These are phyloP conservation scores for Verbascum thapsus DNA, from an alignment of 257 asterid genomes.

Conservation along the genomic window DNA sequence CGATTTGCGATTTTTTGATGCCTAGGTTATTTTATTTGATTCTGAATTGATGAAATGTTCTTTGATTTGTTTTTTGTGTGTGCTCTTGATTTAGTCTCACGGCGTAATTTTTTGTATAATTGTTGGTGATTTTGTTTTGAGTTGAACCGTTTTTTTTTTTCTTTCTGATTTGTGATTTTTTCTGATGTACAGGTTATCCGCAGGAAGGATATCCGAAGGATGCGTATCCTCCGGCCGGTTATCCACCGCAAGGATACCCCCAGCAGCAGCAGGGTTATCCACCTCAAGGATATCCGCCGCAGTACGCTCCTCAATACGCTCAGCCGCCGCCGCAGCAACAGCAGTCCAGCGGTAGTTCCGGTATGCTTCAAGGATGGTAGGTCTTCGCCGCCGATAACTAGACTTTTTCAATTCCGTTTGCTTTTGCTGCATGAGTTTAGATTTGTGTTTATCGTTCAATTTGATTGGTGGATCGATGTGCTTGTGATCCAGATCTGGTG, in stretches of 20 bases:
- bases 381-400: slow-evolving; percentile 4
- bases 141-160: no score
- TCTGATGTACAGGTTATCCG: slow-evolving; percentile 53
- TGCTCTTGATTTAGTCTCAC: slow-evolving; percentile 46
- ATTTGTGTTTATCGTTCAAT: slow-evolving; percentile 1
- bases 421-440: background rate
- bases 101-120: slow-evolving; percentile 22
- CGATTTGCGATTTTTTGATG: background rate
- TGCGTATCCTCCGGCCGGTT: slow-evolving; percentile 71
- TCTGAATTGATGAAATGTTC: background rate
- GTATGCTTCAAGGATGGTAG: slow-evolving; percentile 72
- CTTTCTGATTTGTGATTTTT: slow-evolving; percentile 2
- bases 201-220: slow-evolving; percentile 75
- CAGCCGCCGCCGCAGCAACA: slow-evolving; percentile 63
- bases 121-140: no score
- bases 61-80: background rate
- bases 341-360: slow-evolving; percentile 38
- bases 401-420: background rate
- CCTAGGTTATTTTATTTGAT: background rate
- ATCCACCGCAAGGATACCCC: slow-evolving; percentile 65
- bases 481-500: slow-evolving; percentile 29
- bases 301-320: slow-evolving; percentile 63
- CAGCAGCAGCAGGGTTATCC: slow-evolving; percentile 53
- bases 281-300: slow-evolving; percentile 61
- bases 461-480: slow-evolving; percentile 9